Conservation (phyloP, 139 green algal genomes). For the Picochlorum sp. region DNA sequence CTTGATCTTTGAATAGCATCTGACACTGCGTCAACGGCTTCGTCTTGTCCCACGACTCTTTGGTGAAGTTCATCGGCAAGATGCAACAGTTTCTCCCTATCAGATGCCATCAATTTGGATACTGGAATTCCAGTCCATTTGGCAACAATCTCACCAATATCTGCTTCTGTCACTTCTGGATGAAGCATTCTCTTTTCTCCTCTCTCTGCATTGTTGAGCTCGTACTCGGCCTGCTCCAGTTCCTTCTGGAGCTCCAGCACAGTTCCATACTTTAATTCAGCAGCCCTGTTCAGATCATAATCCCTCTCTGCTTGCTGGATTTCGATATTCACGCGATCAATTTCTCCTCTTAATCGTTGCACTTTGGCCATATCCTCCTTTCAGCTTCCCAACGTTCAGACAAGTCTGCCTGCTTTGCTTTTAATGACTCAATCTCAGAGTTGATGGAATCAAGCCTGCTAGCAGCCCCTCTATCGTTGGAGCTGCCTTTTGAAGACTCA, state of each 20-base stretch:
- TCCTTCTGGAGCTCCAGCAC: constrained; percentile 81
- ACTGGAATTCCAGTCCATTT: constrained; percentile 93
- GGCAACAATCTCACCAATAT: constrained; percentile 90
- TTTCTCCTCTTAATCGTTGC: constrained; percentile 85
- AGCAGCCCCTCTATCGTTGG: constrained; percentile 54
- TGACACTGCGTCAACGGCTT: constrained; percentile 79
- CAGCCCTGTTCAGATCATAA: constrained; percentile 90
- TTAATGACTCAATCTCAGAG: constrained; percentile 65
- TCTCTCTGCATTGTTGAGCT: constrained; percentile 21
- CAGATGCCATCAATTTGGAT: constrained; percentile 59
- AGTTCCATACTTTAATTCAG: constrained; percentile 97
- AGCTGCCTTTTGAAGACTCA: constrained; percentile 65
- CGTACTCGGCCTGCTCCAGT: constrained; percentile 64
- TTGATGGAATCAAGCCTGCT: constrained; percentile 67
- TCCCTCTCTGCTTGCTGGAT: constrained; percentile 78
- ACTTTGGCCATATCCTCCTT: constrained; percentile 63
- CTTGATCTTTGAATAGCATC: constrained; percentile 89
- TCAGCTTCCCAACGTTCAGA: constrained; percentile 71
- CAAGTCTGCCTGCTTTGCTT: constrained; percentile 66
- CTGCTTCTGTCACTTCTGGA: constrained; percentile 89
- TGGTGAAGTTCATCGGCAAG: constrained; percentile 84
- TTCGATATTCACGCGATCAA: constrained; percentile 82
- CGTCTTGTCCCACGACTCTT: constrained; percentile 79
- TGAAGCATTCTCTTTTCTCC: constrained; percentile 67
- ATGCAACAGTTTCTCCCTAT: constrained; percentile 91